phyloP scores from a whole-genome alignment of 495 filamentous ascomycete species.

The Hypoxylon intermedium region DNA sequence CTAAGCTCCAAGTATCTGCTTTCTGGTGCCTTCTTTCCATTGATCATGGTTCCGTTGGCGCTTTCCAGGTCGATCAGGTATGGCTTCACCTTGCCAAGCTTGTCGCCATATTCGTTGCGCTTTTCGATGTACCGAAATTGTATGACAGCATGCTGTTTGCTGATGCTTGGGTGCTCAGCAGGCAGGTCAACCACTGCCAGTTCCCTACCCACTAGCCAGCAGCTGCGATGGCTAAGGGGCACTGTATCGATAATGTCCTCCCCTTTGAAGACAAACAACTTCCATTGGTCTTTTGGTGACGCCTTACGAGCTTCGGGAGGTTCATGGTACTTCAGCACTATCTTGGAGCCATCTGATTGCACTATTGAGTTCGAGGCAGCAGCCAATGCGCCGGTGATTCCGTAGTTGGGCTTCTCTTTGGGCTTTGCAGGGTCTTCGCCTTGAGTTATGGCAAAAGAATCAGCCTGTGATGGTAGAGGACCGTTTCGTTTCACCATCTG shows the following conservation, averaged over 20 bases:
- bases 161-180: constrained; percentile 88
- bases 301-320: constrained; percentile 92
- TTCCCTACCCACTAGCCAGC: constrained; percentile 91
- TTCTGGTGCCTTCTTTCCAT: constrained; percentile 72
- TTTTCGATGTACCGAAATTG: constrained; percentile 89
- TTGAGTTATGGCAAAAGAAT: constrained; percentile 67
- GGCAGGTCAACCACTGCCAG: constrained; percentile 78
- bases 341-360: constrained; percentile 67
- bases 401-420: constrained; percentile 89
- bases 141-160: constrained; percentile 92
- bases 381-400: constrained; percentile 79
- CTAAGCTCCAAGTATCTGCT: constrained; percentile 84
- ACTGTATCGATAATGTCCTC: constrained; percentile 79
- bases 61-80: constrained; percentile 95
- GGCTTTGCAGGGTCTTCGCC: constrained; percentile 63
- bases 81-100: constrained; percentile 79
- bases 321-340: constrained; percentile 95
- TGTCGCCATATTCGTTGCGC: constrained; percentile 84
- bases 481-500: constrained; percentile 52
- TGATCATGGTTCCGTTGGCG: constrained; percentile 87
- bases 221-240: constrained; percentile 74
- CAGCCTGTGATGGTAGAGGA: constrained; percentile 73
- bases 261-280: constrained; percentile 92
- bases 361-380: constrained; percentile 85
- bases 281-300: constrained; percentile 77